phyloP scores from a whole-genome alignment of 1,284 basidiomycete species.

The Ganoderma meredithae region DNA sequence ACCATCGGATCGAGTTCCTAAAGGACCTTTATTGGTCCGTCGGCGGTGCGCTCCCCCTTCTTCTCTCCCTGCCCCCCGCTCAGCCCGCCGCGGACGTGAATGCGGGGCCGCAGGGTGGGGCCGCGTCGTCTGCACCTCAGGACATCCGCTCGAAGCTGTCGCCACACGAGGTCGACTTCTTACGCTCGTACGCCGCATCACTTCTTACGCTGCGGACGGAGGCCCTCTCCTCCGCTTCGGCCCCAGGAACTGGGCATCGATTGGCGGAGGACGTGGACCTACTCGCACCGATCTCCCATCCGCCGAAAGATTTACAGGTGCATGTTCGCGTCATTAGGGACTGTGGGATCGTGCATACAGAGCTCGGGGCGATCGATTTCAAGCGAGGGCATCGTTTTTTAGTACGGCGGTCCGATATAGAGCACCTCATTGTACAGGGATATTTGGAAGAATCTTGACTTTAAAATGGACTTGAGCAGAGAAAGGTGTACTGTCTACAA shows the following conservation, averaged over 20 bases:
- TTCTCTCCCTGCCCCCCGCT: slow-evolving; percentile 67
- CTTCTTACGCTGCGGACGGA: slow-evolving; percentile 83
- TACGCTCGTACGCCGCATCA: slow-evolving; percentile 83
- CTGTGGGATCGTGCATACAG: slow-evolving; percentile 90
- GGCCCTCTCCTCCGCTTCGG: slow-evolving; percentile 70
- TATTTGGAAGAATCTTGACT: slow-evolving; percentile 72
- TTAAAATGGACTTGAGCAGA: neutral
- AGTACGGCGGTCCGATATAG: slow-evolving; percentile 86
- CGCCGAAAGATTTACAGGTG: slow-evolving; percentile 85
- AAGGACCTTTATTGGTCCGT: slow-evolving; percentile 90
- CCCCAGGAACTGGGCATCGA: slow-evolving; percentile 16
- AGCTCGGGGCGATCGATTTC: slow-evolving; percentile 88
- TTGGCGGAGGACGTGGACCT: slow-evolving; percentile 77
- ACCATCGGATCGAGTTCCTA: slow-evolving; percentile 83
- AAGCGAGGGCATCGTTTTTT: slow-evolving; percentile 89
- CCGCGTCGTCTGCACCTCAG: slow-evolving; percentile 25
- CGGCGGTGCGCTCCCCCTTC: slow-evolving; percentile 89
- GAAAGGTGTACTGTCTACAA: no score
- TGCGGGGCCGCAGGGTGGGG: slow-evolving; percentile 5
- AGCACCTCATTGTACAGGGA: slow-evolving; percentile 91
- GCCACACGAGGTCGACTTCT: slow-evolving; percentile 91
- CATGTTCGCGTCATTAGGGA: slow-evolving; percentile 82
- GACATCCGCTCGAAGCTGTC: slow-evolving; percentile 84
- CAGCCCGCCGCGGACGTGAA: slow-evolving; percentile 12
- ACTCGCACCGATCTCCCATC: slow-evolving; percentile 76